Percentiles rank a stretch among this genome's conserved stretches.
phyloP scores from a whole-genome alignment of 352 stramenopile genomes.

The Phytophthora nicotianae region DNA sequence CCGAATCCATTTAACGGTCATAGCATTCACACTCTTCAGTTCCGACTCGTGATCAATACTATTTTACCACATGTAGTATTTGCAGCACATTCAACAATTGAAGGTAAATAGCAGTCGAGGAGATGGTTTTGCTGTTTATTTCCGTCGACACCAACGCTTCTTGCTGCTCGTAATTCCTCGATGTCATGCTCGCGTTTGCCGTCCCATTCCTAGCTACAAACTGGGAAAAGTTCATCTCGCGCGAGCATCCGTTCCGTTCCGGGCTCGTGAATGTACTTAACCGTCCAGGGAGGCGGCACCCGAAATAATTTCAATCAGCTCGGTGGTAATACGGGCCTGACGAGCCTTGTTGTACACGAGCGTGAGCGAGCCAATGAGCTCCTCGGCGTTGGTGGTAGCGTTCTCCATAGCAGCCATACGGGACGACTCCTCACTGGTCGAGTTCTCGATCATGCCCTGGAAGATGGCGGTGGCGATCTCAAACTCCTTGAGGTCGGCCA shows the following conservation, averaged over 20 bases:
- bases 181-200: constrained; percentile 18
- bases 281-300: constrained; percentile 96
- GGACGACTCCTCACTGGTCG: constrained; percentile 97
- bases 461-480: constrained; percentile 90
- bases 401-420: constrained; percentile 99
- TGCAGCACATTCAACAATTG: background rate
- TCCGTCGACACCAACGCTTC: constrained; percentile 38
- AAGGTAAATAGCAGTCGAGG: constrained; percentile 19
- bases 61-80: too few species aligned
- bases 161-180: constrained; percentile 36
- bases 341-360: constrained; percentile 92
- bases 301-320: constrained; percentile 99
- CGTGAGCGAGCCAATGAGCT: constrained; percentile 96
- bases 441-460: constrained; percentile 97
- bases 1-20: background rate
- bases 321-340: constrained; percentile 96
- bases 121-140: constrained; percentile 45
- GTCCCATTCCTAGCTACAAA: constrained; percentile 29
- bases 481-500: constrained; percentile 97
- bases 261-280: constrained; percentile 40
- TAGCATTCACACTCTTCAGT: background rate
- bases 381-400: constrained; percentile 97
- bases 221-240: constrained; percentile 23
- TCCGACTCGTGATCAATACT: too few species aligned
- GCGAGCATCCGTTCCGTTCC: constrained; percentile 26